Evolutionary conservation across 1,284 basidiomycete genomes (phyloP), one percentile per base, ranked within the genome.

Genomic region (Agaricales sp.): DNA sequence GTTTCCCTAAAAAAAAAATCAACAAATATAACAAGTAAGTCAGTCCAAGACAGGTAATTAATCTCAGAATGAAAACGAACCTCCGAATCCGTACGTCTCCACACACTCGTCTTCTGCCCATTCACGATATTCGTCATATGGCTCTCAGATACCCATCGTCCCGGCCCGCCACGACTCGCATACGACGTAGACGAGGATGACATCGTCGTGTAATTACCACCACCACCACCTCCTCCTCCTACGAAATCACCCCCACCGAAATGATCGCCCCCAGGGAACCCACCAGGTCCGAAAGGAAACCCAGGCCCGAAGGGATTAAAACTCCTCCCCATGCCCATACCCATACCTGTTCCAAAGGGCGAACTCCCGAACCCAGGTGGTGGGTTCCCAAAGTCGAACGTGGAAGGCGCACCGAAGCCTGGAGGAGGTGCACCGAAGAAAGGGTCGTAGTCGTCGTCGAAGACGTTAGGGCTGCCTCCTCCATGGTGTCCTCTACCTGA

Each of bases 31-130:
- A 47, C 30, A 18, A n/a, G 23, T 16, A 45, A 35, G 21, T 23
- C 13, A 59, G 65, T 53, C 1, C 16, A 4, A 30, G n/a, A n/a
- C n/a, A n/a, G n/a, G n/a, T n/a, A n/a, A n/a, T n/a, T n/a, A n/a
- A n/a, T n/a, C n/a, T 6, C 44, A 13, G 19, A 14, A 19, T 41
- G 50, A 3, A 16, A 14, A 53, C 66, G 50, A 57, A 85, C 85
- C 48, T 77, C 62, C 44, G 67, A 69, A 57, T 87, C 82, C 46
- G 67, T 65, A 43, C 73, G 71, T 53, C 75, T 77, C 51, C 70
- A 73, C 46, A 80, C 68, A 22, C 71, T 76, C 53, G 80, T 73
- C 0, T 80, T 82, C 14, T 77, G 75, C 3, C 84, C 84, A 53
- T 87, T 86, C 46, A 82, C 63, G 1, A 67, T 75, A 4, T 73